phyloP scores from a whole-genome alignment of 176 grass and related monocot genomes.

The Carex kokanica region DNA sequence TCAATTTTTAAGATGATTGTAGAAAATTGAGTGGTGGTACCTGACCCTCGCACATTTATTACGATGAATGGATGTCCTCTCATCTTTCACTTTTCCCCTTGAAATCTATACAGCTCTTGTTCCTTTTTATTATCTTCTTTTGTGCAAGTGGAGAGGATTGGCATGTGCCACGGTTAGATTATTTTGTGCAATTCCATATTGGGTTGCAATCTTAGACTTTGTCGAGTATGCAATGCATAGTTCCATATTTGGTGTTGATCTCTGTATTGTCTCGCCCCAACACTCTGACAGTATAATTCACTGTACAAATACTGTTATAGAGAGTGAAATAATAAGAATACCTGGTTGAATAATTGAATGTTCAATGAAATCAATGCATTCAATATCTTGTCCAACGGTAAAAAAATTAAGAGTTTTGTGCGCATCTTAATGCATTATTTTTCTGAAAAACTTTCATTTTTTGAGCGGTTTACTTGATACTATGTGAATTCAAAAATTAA shows the following conservation, averaged over 20 bases:
- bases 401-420: no score
- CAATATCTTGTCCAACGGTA: no score
- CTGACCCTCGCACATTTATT: background rate
- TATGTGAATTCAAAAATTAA: no score
- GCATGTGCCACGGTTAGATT: background rate
- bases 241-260: background rate
- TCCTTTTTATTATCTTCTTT: background rate
- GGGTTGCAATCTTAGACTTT: background rate
- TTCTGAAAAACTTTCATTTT: no score
- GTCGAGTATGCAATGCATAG: background rate
- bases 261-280: background rate
- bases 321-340: background rate
- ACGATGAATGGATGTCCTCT: background rate
- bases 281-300: background rate
- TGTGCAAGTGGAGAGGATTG: background rate
- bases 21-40: background rate
- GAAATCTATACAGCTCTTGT: background rate
- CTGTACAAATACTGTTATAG: background rate
- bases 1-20: slow-evolving; percentile 9
- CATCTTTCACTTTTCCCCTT: background rate
- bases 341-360: background rate
- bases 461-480: no score
- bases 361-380: background rate
- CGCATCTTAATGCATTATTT: no score
- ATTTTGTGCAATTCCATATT: background rate